A percentile compares a stretch with the other conserved stretches of the same genome.
Conservation (phyloP, 768 basidiomycete genomes). For the Paxillus ammoniavirescens region DNA sequence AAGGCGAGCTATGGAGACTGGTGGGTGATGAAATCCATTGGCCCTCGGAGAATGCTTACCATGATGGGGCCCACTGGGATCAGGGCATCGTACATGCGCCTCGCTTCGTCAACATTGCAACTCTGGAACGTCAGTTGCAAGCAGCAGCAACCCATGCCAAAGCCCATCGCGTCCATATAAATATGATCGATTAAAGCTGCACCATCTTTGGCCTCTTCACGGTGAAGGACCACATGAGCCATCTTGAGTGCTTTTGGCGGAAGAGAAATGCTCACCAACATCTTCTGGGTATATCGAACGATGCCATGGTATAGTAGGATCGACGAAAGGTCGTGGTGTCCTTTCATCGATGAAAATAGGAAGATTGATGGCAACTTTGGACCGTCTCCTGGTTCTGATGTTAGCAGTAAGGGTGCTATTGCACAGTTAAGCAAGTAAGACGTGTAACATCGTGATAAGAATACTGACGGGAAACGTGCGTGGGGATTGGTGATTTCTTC, state of each 20-base stretch:
- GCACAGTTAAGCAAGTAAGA: slow-evolving; percentile 11
- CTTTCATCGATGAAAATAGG: slow-evolving; percentile 87
- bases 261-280: slow-evolving; percentile 49
- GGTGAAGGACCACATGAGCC: slow-evolving; percentile 1
- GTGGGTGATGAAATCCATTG: slow-evolving; percentile 1
- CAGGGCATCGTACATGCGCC: slow-evolving; percentile 93
- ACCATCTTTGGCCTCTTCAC: slow-evolving; percentile 80
- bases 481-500: slow-evolving; percentile 97
- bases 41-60: slow-evolving; percentile 43
- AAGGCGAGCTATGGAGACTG: slow-evolving; percentile 73
- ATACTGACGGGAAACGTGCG: slow-evolving; percentile 92
- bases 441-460: slow-evolving; percentile 6
- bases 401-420: slow-evolving; percentile 94
- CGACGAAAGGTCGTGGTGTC: slow-evolving; percentile 87
- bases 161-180: slow-evolving; percentile 99
- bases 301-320: slow-evolving; percentile 89
- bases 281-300: slow-evolving; percentile 84
- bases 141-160: slow-evolving; percentile 99
- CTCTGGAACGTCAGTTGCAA: slow-evolving; percentile 97
- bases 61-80: slow-evolving; percentile 94
- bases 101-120: slow-evolving; percentile 89
- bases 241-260: slow-evolving; percentile 4
- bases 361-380: slow-evolving; percentile 93
- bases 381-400: slow-evolving; percentile 85
- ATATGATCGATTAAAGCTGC: slow-evolving; percentile 90